Base-by-base conservation (phyloP, 805 yeast species). In the Martiniozyma abietophila region DNA sequence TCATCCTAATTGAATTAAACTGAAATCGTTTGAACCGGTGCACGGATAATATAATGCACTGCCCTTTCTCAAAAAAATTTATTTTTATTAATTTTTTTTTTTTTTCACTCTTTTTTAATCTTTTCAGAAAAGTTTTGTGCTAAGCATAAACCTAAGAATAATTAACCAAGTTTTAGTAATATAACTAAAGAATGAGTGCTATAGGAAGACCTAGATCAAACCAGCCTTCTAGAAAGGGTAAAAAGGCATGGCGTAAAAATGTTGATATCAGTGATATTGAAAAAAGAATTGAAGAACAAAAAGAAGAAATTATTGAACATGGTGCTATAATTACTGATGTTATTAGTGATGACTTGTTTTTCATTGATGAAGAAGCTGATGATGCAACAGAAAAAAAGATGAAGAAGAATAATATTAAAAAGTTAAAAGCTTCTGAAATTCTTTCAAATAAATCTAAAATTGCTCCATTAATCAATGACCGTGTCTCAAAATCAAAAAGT, bases 181-280 rank as follows among this genome's bases (percentile, higher is more conserved):
- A n/a, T n/a, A n/a, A n/a, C n/a, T 19, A 11, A 17, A 38, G 4
- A 6, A 54, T 58, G 66, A 38, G 43, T 40, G 64, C 59, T 41
- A 43, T 58, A 4, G 58, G 59, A 34, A 67, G 75, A 55, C 84
- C 88, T 10, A 29, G 25, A 11, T 54, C 72, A 16, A 68, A 65
- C 46, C 96, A 88, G 59, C 51, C 80, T 4, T 85, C 96, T 6
- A 71, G 97, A 51, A 92, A 92, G 64, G 95, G 95, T 28, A 89
- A 83, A 68, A 79, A 71, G 54, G 76, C 95, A 5, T 84, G 96
- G 94, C 74, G 95, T 54, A 85, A 85, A 59, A 84, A 92, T 57
- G 81, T 92, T 39, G 95, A 92, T 55, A 62, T 92, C 14, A 76
- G 74, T 17, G 96, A 85, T 43, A 64, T 92, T 31, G 85, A 81